These are phyloP conservation scores for Chlorophyllum brunneum DNA, from an alignment of 768 basidiomycete species.

Conservation along the genomic window DNA sequence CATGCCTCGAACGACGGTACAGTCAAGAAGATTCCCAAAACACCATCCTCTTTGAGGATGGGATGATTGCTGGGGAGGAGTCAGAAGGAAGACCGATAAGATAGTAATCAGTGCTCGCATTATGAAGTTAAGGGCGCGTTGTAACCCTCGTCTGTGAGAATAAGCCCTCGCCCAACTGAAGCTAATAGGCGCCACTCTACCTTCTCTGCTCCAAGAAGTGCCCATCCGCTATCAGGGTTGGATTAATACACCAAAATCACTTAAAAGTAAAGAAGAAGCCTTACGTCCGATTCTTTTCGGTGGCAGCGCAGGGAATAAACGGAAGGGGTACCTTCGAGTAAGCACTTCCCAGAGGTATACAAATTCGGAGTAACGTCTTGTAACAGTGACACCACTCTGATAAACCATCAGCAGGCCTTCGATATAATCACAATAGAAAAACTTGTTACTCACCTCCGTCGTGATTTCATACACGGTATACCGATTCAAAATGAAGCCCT, in stretches of 20 bases:
- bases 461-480: slow-evolving; percentile 81
- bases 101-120: slow-evolving; percentile 43
- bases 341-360: slow-evolving; percentile 86
- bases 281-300: slow-evolving; percentile 90
- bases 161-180: slow-evolving; percentile 2
- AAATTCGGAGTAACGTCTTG: slow-evolving; percentile 92
- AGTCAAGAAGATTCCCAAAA: slow-evolving; percentile 76
- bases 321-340: slow-evolving; percentile 86
- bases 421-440: neutral
- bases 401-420: slow-evolving; percentile 10
- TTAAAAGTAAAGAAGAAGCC: slow-evolving; percentile 24
- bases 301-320: slow-evolving; percentile 80
- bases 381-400: slow-evolving; percentile 65
- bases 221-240: slow-evolving; percentile 61
- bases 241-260: slow-evolving; percentile 12
- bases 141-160: slow-evolving; percentile 64
- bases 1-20: slow-evolving; percentile 84
- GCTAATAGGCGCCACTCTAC: slow-evolving; percentile 27
- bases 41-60: slow-evolving; percentile 81
- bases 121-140: slow-evolving; percentile 75
- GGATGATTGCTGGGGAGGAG: slow-evolving; percentile 72
- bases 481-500: slow-evolving; percentile 88
- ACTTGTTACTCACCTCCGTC: slow-evolving; percentile 58
- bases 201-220: slow-evolving; percentile 89
- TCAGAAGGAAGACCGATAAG: neutral